These are phyloP conservation scores for Pelargonium cotyledonis DNA, from an alignment of 441 rosid species.

Conservation along the genomic window DNA sequence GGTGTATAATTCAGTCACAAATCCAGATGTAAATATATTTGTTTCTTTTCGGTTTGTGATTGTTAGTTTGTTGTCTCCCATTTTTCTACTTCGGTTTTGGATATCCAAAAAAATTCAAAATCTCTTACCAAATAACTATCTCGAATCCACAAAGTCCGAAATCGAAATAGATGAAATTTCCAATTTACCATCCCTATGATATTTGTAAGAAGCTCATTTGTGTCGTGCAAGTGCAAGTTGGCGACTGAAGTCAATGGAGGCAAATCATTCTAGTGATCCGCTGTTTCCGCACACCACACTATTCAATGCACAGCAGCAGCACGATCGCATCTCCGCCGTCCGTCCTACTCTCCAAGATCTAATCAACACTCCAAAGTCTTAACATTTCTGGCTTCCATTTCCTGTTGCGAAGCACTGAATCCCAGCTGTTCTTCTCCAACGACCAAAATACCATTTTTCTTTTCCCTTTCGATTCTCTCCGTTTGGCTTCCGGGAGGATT, in stretches of 20 bases:
- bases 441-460: background rate
- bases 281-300: background rate
- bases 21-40: too few species aligned
- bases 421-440: background rate
- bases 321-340: background rate
- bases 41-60: too few species aligned
- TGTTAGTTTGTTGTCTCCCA: too few species aligned
- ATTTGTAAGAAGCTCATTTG: background rate
- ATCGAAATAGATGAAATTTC: too few species aligned
- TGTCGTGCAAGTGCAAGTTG: background rate
- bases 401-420: background rate
- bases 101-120: too few species aligned
- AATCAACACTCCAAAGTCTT: background rate
- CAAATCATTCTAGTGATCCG: background rate
- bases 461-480: constrained; percentile 7
- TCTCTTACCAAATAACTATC: too few species aligned
- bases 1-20: too few species aligned
- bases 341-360: background rate
- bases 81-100: too few species aligned
- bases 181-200: background rate
- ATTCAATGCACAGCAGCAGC: background rate
- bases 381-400: background rate
- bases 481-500: constrained; percentile 3
- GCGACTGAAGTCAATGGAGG: background rate
- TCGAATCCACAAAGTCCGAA: too few species aligned